Evolutionary conservation across 345 rosid species (phyloP).

Genomic region (Eucalyptus fibrosa): DNA sequence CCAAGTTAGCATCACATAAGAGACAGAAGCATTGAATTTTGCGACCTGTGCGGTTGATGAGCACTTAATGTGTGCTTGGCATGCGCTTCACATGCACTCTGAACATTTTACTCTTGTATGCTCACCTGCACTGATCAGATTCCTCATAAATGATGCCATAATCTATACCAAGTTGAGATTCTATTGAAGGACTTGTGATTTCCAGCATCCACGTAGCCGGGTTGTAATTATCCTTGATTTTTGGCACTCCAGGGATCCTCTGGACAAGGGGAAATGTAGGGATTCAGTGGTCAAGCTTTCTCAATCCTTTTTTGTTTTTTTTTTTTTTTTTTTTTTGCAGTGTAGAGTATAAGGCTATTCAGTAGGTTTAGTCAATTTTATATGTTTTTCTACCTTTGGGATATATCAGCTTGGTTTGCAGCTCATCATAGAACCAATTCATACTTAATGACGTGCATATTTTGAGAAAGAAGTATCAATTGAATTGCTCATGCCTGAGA

Average conservation of each 20-base stretch:
- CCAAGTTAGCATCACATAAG: neutral
- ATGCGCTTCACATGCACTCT: neutral
- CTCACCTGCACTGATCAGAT: slow-evolving; percentile 3
- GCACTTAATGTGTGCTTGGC: neutral
- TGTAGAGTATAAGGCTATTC: neutral
- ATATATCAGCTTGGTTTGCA: neutral
- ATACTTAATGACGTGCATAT: neutral
- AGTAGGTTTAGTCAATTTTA: neutral
- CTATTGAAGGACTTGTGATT: slow-evolving; percentile 28
- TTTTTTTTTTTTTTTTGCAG: too few relatives aligned
- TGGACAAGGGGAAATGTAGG: neutral
- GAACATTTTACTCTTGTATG: too few relatives aligned
- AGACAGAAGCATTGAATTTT: neutral
- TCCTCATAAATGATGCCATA: slow-evolving; percentile 12
- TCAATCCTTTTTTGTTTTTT: too few relatives aligned
- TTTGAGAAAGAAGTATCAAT: neutral
- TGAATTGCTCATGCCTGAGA: neutral
- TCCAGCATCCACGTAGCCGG: slow-evolving; percentile 76
- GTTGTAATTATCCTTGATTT: slow-evolving; percentile 34
- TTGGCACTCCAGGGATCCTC: slow-evolving; percentile 37
- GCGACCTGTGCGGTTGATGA: neutral
- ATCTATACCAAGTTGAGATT: slow-evolving; percentile 16
- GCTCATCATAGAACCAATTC: neutral
- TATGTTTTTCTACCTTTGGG: neutral
- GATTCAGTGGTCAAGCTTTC: neutral